Evolutionary conservation across 2,329 filamentous ascomycete genomes (phyloP).

Genomic region (Fusarium multiceps): DNA sequence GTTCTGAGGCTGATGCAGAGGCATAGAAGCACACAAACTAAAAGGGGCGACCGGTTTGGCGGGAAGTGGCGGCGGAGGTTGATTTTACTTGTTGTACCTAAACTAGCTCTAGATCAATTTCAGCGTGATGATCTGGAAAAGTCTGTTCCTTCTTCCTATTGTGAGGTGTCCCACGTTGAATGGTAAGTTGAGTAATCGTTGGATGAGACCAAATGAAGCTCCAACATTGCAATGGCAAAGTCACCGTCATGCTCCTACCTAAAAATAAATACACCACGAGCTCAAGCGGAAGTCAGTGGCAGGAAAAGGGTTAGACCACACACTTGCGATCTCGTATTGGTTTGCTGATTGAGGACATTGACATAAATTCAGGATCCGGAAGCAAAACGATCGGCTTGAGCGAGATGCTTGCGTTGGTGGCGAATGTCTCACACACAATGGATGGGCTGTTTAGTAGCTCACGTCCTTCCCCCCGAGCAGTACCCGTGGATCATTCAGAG

Average conservation of each 20-base stretch:
- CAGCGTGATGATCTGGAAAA: conserved; percentile 11
- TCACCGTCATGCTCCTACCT: not conserved
- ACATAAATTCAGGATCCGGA: not conserved
- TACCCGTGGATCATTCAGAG: not conserved
- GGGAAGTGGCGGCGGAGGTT: conserved; percentile 51
- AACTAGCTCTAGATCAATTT: conserved; percentile 31
- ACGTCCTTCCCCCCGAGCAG: not conserved
- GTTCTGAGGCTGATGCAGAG: not conserved
- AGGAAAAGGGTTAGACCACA: not conserved
- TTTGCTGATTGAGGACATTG: not conserved
- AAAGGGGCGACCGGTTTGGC: conserved; percentile 53
- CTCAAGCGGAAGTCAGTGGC: not conserved
- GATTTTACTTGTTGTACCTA: conserved; percentile 31
- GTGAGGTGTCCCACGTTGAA: not conserved
- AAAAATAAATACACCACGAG: not conserved
- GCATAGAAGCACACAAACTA: conserved; percentile 28
- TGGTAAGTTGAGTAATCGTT: too few species aligned
- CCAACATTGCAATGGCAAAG: not conserved
- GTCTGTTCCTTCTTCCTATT: not conserved
- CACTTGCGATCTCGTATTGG: not conserved
- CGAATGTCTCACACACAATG: not conserved
- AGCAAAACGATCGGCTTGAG: not conserved
- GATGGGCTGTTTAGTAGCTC: not conserved
- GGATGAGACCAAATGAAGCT: not conserved
- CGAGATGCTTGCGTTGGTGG: not conserved